phyloP scores from a whole-genome alignment of 2,329 filamentous ascomycete species.

The Teratosphaeria destructans region DNA sequence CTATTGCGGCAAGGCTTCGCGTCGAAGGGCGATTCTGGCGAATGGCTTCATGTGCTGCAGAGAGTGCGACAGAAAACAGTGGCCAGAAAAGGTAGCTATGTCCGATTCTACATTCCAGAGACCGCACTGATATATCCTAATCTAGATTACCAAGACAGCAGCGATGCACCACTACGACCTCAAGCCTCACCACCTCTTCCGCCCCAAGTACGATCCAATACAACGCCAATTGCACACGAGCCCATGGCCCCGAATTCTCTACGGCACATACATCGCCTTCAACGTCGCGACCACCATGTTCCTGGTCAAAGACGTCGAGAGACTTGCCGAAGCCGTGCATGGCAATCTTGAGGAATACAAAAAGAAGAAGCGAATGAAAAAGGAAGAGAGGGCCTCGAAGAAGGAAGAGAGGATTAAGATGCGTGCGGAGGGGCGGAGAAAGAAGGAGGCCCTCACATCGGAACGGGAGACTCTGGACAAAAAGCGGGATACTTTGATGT shows the following conservation, averaged over 20 bases:
- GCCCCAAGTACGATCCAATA: conserved; percentile 1
- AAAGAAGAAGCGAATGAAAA: conserved; percentile 4
- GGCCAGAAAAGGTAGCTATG: conserved; percentile 13
- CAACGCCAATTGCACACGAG: background rate
- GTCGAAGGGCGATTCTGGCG: conserved; percentile 17
- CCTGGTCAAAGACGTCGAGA: conserved; percentile 14
- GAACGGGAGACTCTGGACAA: background rate
- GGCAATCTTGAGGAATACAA: conserved; percentile 12
- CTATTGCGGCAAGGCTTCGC: conserved; percentile 22
- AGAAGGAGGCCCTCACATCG: background rate
- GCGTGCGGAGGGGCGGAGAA: conserved; percentile 1
- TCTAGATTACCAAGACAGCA: conserved; percentile 18
- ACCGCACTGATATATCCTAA: background rate
- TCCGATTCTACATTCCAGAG: background rate
- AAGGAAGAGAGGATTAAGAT: conserved; percentile 4
- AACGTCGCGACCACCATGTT: conserved; percentile 20
- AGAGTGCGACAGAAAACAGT: conserved; percentile 19
- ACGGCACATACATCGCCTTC: conserved; percentile 14
- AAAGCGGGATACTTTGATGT: background rate
- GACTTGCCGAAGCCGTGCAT: conserved; percentile 12
- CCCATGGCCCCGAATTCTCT: conserved; percentile 9
- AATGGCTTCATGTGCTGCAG: conserved; percentile 22
- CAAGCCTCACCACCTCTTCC: conserved; percentile 15
- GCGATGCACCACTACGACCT: conserved; percentile 16
- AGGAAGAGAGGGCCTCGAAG: conserved; percentile 6